Evolutionary conservation across 352 stramenopile species (phyloP), one percentile per base, ranked within the genome.

Genomic region (Aphanomyces invadans): DNA sequence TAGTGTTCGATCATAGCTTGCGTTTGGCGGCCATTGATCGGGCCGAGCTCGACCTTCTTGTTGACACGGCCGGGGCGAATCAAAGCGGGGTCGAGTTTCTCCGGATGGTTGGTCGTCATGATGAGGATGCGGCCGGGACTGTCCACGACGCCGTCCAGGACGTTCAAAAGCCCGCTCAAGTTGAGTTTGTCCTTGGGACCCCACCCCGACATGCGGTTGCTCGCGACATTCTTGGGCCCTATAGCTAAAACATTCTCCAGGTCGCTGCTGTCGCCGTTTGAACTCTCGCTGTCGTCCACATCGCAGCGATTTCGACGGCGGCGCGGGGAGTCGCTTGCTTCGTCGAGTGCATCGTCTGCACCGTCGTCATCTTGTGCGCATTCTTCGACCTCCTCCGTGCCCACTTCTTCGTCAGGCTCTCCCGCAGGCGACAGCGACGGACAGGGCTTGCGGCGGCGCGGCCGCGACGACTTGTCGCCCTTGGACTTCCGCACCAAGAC

Each of bases 41-140:
- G 80, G 0, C 79, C 73, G 28, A 95, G 74, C 39, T 83, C 44
- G 32, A 97, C 45, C 68, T 92, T 90, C 75, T 90, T 89, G 73
- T 97, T 92, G 23, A 98, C 84, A 39, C 90, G 83, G 0, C 90
- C 91, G 0, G 91, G 91, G 3, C 91, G 83, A 4, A 98, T 86
- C 3, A 97, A 79, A 28, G 91, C 91, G 7, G 86, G 77, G 70
- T 98, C 91, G n/a, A 98, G 79, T 60, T 89, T 91, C 73, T 98
- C 92, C 11, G 88, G 92, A 69, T 97, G 86, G 73, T 98, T 98
- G 17, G 87, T 95, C 10, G 92, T 96, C 83, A 97, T 95, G 72
- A 98, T 90, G 0, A 97, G 76, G 62, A 98, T 97, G 48, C 89
- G 81, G 0, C 83, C 88, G 21, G 86, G 84, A 21, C 76, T 89